These are phyloP conservation scores for Triticum dicoccoides DNA, from an alignment of 176 grass and related monocot species.

Conservation along the genomic window DNA sequence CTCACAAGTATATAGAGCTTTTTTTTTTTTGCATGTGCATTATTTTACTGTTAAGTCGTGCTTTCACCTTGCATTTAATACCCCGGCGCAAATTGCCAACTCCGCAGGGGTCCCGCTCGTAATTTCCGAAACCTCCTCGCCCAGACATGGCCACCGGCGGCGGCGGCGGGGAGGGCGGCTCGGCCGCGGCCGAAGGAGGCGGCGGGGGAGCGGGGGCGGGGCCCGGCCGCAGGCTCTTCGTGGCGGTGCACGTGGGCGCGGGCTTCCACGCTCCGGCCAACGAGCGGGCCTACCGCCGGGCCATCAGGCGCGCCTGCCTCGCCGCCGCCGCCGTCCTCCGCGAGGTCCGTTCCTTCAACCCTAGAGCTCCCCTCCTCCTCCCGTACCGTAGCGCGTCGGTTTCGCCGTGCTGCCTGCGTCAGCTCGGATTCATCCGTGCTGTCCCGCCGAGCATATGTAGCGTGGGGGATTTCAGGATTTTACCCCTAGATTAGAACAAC, in stretches of 20 bases:
- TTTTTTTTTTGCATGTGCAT: neutral
- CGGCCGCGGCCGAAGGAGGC: no score
- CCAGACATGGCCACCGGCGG: slow-evolving; percentile 12
- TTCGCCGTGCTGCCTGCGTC: neutral
- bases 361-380: neutral
- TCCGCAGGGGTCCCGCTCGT: neutral
- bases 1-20: neutral
- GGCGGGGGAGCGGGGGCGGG: slow-evolving; percentile 4
- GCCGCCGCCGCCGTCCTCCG: slow-evolving; percentile 65
- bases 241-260: slow-evolving; percentile 80
- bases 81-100: neutral
- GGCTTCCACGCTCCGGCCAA: slow-evolving; percentile 33
- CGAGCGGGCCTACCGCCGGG: slow-evolving; percentile 66
- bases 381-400: neutral
- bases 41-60: neutral
- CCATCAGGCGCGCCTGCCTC: slow-evolving; percentile 80
- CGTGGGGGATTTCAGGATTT: neutral
- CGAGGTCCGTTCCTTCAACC: neutral
- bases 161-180: neutral
- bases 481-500: neutral
- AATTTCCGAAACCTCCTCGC: neutral
- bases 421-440: neutral
- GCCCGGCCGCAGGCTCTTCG: slow-evolving; percentile 39
- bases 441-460: neutral
- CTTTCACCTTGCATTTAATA: neutral